These are phyloP conservation scores for Euptelea pleiosperma DNA, from an alignment of 164 flowering plant species.

Conservation along the genomic window DNA sequence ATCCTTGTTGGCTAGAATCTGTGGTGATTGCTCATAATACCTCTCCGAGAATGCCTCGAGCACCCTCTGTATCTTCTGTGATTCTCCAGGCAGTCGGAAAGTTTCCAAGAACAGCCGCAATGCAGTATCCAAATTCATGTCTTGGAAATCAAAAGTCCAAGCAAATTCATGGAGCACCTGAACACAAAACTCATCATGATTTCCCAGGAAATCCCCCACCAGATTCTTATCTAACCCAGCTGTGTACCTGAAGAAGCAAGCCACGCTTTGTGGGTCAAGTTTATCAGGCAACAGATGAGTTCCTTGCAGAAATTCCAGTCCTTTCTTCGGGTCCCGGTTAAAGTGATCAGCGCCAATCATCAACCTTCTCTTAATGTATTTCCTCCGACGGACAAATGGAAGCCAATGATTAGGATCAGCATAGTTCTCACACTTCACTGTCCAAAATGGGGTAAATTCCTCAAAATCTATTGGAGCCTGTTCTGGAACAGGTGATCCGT, in stretches of 20 bases:
- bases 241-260: constrained; percentile 44
- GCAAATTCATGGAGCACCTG: constrained; percentile 45
- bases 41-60: constrained; percentile 50
- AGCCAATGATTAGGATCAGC: constrained; percentile 35
- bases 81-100: constrained; percentile 44
- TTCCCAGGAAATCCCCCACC: constrained; percentile 40
- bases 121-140: constrained; percentile 42
- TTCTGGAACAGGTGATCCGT: constrained; percentile 18
- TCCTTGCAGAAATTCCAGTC: constrained; percentile 38
- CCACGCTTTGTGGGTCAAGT: constrained; percentile 42
- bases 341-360: constrained; percentile 39
- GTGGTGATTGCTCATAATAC: constrained; percentile 45
- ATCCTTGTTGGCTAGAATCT: constrained; percentile 38
- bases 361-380: constrained; percentile 35
- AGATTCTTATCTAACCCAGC: constrained; percentile 42
- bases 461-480: constrained; percentile 15
- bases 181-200: constrained; percentile 42
- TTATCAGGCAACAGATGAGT: constrained; percentile 37
- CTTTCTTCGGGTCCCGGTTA: constrained; percentile 41
- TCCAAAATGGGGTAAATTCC: constrained; percentile 36
- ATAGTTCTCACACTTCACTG: constrained; percentile 38
- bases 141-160: constrained; percentile 39
- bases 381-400: constrained; percentile 34
- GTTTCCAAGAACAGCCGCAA: constrained; percentile 42
- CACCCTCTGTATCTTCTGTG: constrained; percentile 44